Base-by-base conservation (phyloP, 2,329 filamentous ascomycete species). In the Arthrobotrys conoides region DNA sequence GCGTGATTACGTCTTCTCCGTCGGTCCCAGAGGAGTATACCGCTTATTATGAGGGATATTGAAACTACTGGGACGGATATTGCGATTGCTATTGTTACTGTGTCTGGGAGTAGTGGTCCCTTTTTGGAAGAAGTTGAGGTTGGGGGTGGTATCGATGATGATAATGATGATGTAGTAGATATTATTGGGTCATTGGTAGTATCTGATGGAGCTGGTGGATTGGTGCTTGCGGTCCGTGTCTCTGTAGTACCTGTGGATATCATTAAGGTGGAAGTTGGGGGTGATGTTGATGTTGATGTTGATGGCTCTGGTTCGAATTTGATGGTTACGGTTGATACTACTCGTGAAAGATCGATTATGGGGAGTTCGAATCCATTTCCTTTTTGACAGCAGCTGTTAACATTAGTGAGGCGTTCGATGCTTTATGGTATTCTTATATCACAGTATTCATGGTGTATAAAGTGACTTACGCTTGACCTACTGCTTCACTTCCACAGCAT, bases 341-440 rank as follows among this genome's bases (percentile, higher is more conserved):
- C 20, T 46, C n/a, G 44, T 16, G 44, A 18, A 18, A 46, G 44
- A 8, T n/a, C 44, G 16, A 46, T 46, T 0, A 6, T 46, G 44
- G 16, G 16, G 9, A 46, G 44, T 65, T 49, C 22, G 20, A 33
- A 16, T 10, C 61, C 61, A 49, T 49, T 20, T 14, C 41, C 41
- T n/a, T 14, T 16, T 20, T 44, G 4, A 18, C 61, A 65, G 24
- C 61, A 65, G 24, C 61, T 65, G 5, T 65, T 41, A 12, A 20
- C 30, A n/a, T 46, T 20, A 46, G 16, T 8, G n/a, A 9, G 9
- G 6, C n/a, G 27, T 30, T 30, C 27, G 27, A 30, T 30, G 6
- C 6, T 6, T 46, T 20, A n/a, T n/a, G n/a, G n/a, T n/a, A n/a
- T n/a, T n/a, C n/a, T n/a, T n/a, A n/a, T n/a, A n/a, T n/a, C 6